Percentiles rank a stretch among this genome's conserved stretches.
phyloP scores from a whole-genome alignment of 495 filamentous ascomycete genomes.

The Penicillium parvum region DNA sequence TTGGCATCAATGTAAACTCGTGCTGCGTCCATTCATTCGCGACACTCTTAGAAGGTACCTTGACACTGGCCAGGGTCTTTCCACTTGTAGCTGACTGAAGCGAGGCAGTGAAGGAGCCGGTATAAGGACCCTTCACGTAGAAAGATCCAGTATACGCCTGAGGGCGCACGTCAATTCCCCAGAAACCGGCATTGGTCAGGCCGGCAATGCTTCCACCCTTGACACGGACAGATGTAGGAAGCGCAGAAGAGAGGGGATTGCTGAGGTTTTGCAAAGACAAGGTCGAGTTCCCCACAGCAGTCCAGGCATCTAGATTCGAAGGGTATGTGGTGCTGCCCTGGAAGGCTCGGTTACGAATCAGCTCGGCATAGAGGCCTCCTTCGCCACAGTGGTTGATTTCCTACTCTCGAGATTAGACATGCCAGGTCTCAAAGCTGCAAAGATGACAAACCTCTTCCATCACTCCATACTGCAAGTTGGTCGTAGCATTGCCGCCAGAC shows the following conservation, averaged over 20 bases:
- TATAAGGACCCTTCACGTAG: constrained; percentile 48
- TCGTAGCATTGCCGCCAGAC: constrained; percentile 49
- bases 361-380: constrained; percentile 71
- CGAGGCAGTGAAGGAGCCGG: constrained; percentile 24
- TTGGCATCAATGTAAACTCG: constrained; percentile 29
- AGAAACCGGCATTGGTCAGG: constrained; percentile 56
- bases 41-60: constrained; percentile 26
- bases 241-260: constrained; percentile 54
- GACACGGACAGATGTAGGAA: constrained; percentile 60
- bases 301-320: constrained; percentile 50
- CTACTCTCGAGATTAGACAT: constrained; percentile 25
- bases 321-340: constrained; percentile 48
- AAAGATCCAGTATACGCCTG: constrained; percentile 53
- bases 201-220: constrained; percentile 42
- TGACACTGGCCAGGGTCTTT: constrained; percentile 26
- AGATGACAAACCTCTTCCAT: constrained; percentile 51
- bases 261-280: constrained; percentile 50
- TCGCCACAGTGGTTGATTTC: constrained; percentile 74
- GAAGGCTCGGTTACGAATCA: constrained; percentile 70
- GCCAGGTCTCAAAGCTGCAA: background rate
- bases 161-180: constrained; percentile 56
- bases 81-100: constrained; percentile 27
- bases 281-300: constrained; percentile 44
- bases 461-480: constrained; percentile 51
- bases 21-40: constrained; percentile 30